Base-by-base conservation (phyloP, 2,329 filamentous ascomycete genomes). In the Cryphonectria carpinicola region DNA sequence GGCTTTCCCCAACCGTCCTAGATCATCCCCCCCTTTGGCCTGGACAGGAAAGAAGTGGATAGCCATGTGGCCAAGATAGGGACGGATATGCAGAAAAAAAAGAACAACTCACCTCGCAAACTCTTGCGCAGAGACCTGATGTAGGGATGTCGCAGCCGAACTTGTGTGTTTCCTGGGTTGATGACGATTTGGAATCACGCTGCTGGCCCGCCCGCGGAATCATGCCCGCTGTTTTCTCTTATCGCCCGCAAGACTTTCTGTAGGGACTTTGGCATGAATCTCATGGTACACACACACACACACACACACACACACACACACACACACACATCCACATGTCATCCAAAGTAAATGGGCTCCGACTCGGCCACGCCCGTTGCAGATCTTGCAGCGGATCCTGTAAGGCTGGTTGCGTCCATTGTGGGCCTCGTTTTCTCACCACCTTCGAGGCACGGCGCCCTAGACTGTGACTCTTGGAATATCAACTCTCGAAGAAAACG, bases 121-220 rank as follows among this genome's bases (percentile, higher is more conserved):
- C 66, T 72, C 66, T 58, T 72, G 69, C 69, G 66, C 66, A 58
- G 39, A 46, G 54, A 39, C 58, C 46, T 39, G 35, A 49, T 39
- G 32, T 28, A 46, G 63, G 66, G 66, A 32, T 67, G 56, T 41
- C 54, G 28, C 22, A 62, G 56, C 68, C 71, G 56, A 35, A 49
- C 17, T 25, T 49, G 39, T 46, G 61, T 49, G 61, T 49, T 17
- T 52, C 6, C n/a, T 3, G 52, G 60, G 35, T 3, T n/a, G 46
- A 49, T 49, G 6, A 63, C 13, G 17, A 41, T 70, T 71, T 72
- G 71, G 71, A 72, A 71, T 69, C 69, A 65, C 64, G 28, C 63
- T 67, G 37, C 54, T 39, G 54, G 56, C 19, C 66, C 52, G 43
- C 63, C 37, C 56, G 66, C 43, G 22, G 58, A 14, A 49, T 32